phyloP scores from a whole-genome alignment of 495 filamentous ascomycete genomes.

The Aspergillus sclerotioniger region DNA sequence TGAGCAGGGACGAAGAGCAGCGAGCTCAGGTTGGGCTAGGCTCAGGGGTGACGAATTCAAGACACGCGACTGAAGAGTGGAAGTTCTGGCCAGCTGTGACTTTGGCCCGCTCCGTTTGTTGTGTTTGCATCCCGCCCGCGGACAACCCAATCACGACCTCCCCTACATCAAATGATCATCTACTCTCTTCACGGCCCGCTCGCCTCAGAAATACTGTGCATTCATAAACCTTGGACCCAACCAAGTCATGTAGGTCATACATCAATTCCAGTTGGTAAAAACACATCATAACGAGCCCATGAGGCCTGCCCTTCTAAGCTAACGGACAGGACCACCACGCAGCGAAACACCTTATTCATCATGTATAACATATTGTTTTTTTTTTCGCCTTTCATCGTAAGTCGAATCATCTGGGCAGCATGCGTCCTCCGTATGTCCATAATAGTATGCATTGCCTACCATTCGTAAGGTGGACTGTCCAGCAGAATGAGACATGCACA shows the following conservation, averaged over 20 bases:
- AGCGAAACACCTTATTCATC: not conserved
- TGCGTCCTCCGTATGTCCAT: not conserved
- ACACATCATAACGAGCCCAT: not conserved
- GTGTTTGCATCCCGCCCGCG: slow-evolving; percentile 32
- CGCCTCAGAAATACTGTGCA: not conserved
- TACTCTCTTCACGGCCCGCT: not conserved
- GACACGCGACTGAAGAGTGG: slow-evolving; percentile 22
- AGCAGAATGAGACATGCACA: slow-evolving; percentile 1
- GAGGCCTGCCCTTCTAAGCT: not conserved
- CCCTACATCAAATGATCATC: slow-evolving; percentile 5
- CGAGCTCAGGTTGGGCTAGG: slow-evolving; percentile 10
- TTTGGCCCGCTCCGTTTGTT: slow-evolving; percentile 31
- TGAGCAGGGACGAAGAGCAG: slow-evolving; percentile 20
- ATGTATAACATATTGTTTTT: not conserved
- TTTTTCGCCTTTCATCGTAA: not conserved
- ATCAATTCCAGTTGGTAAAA: slow-evolving; percentile 7
- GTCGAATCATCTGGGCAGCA: not conserved
- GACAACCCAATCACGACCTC: not conserved
- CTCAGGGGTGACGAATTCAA: slow-evolving; percentile 12
- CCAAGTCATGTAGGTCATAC: slow-evolving; percentile 3
- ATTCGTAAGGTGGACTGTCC: not conserved
- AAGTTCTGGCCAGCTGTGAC: slow-evolving; percentile 41
- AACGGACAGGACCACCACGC: not conserved
- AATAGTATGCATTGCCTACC: not conserved
- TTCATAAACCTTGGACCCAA: not conserved